Evolutionary conservation across 2,329 filamentous ascomycete genomes (phyloP).

Genomic region (Akanthomyces lecanii): DNA sequence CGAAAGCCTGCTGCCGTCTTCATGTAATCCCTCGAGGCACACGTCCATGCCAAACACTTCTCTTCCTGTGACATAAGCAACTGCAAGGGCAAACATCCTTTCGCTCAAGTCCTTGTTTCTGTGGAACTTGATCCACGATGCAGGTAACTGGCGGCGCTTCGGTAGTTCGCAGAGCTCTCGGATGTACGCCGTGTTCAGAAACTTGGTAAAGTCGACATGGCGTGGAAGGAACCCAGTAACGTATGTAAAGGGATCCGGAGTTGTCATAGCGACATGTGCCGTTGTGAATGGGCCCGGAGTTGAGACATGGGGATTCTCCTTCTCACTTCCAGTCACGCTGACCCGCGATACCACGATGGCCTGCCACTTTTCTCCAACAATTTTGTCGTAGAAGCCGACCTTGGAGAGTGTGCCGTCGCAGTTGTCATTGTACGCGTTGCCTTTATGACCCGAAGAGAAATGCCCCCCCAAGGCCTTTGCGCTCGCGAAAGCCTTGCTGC

Average conservation of each 20-base stretch:
- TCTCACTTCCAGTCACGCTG: background rate
- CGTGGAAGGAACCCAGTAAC: background rate
- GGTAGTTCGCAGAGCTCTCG: conserved; percentile 22
- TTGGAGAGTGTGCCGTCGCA: conserved; percentile 30
- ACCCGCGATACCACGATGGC: conserved; percentile 26
- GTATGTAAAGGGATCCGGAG: conserved; percentile 7
- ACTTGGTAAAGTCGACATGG: background rate
- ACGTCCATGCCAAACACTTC: conserved; percentile 22
- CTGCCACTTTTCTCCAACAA: background rate
- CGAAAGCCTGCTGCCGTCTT: conserved; percentile 17
- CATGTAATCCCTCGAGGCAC: background rate
- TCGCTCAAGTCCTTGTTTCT: conserved; percentile 20
- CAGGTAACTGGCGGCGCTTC: conserved; percentile 25
- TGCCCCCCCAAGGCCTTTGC: conserved; percentile 17
- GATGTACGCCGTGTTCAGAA: background rate
- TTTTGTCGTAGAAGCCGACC: conserved; percentile 18
- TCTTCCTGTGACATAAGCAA: conserved; percentile 31
- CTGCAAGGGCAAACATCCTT: conserved; percentile 26
- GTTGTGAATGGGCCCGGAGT: background rate
- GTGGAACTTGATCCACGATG: conserved; percentile 26
- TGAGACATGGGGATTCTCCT: background rate
- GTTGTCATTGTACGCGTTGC: conserved; percentile 29
- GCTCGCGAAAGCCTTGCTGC: conserved; percentile 21
- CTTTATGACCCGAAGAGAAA: conserved; percentile 20
- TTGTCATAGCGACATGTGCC: background rate